Conservation (phyloP, 2,329 filamentous ascomycete species). For the Aureobasidium sp. region DNA sequence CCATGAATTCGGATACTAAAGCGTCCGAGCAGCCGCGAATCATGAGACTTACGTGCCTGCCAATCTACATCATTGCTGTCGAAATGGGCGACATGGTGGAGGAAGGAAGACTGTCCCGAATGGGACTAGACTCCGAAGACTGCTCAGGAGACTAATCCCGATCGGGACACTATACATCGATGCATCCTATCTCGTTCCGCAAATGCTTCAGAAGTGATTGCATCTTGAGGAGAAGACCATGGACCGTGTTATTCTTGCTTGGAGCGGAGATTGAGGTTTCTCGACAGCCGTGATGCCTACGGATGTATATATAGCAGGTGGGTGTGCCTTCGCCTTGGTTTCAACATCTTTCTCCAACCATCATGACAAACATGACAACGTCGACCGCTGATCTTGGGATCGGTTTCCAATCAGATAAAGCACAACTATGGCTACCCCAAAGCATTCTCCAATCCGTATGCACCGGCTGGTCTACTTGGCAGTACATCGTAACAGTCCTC, state of each 20-base stretch:
- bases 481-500: background rate
- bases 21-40: background rate
- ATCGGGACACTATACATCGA: background rate
- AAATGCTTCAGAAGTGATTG: background rate
- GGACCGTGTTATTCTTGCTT: background rate
- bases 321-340: background rate
- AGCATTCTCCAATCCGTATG: background rate
- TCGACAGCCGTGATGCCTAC: background rate
- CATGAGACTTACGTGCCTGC: background rate
- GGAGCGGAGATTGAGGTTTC: background rate
- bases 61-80: background rate
- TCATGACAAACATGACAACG: background rate
- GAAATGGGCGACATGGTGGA: background rate
- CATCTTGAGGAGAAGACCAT: too few relatives aligned
- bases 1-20: background rate
- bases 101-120: background rate
- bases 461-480: background rate
- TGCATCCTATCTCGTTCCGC: background rate
- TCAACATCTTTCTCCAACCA: too few relatives aligned
- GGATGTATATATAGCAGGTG: background rate
- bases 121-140: constrained; percentile 1
- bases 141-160: constrained; percentile 1
- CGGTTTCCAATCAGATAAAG: background rate
- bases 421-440: background rate
- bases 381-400: background rate